Percentiles rank a stretch among this genome's conserved stretches.
Evolutionary conservation across 805 yeast species (phyloP).

Genomic region (Candida pseudoglaebosa): DNA sequence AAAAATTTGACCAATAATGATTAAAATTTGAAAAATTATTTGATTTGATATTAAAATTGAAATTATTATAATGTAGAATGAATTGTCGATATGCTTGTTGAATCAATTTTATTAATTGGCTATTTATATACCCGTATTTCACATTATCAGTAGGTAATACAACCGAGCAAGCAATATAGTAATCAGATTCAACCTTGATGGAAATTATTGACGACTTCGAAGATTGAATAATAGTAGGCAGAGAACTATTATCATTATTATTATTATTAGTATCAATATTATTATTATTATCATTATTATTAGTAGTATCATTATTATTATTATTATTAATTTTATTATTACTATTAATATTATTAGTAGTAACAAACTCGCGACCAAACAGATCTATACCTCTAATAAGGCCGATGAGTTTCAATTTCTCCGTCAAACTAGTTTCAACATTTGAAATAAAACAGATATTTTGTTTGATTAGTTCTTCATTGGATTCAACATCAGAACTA

Average conservation of each 20-base stretch:
- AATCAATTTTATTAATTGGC: slow-evolving; percentile 23
- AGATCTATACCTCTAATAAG: slow-evolving; percentile 34
- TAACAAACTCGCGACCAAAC: slow-evolving; percentile 25
- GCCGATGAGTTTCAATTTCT: slow-evolving; percentile 31
- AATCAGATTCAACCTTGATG: slow-evolving; percentile 21
- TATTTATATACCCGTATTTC: slow-evolving; percentile 17
- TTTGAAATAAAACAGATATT: slow-evolving; percentile 26
- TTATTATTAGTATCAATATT: too few species aligned
- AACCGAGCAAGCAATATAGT: slow-evolving; percentile 25
- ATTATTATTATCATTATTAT: too few species aligned
- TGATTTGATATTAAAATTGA: slow-evolving; percentile 16
- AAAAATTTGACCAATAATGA: slow-evolving; percentile 28
- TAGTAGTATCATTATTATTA: too few species aligned
- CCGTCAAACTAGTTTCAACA: slow-evolving; percentile 10
- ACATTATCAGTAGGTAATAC: slow-evolving; percentile 13
- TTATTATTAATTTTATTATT: too few species aligned
- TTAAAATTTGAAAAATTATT: slow-evolving; percentile 12
- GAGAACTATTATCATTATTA: slow-evolving; percentile 4
- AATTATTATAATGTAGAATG: slow-evolving; percentile 23
- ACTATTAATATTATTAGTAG: too few species aligned
- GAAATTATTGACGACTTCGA: slow-evolving; percentile 23
- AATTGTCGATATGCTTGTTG: slow-evolving; percentile 21
- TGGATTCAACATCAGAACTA: slow-evolving; percentile 21
- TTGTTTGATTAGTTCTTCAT: slow-evolving; percentile 29
- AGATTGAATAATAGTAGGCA: slow-evolving; percentile 21